Evolutionary conservation across 139 green algal species (phyloP), one percentile per base, ranked within the genome.

Genomic region (Coelastrella sp.): DNA sequence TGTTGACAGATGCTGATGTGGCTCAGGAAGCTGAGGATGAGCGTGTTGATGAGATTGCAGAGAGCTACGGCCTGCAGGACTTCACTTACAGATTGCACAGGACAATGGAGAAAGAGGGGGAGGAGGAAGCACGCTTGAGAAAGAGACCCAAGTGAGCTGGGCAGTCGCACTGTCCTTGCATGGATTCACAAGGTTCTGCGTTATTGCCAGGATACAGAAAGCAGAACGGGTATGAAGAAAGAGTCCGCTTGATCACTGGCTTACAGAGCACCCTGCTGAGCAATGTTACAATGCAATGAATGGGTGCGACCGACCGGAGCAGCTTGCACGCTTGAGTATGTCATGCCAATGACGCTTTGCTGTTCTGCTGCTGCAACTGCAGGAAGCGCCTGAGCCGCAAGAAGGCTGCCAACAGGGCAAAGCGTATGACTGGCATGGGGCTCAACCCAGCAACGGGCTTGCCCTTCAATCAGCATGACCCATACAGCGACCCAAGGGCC

Each of bases 361-460:
- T 23, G 17, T 6, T 9, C 19, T 34, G 57, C 13, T 66, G 57
- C 57, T 8, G 17, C 9, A 15, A 11, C 48, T 81, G 51, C 53
- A 92, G 88, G 78, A 87, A 87, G 38, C 53, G 86, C 13, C 87
- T 83, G 32, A 90, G 90, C 60, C 89, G 93, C 30, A 96, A 96
- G 86, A 93, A 91, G 48, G 86, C 89, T 4, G 83, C 86, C 25
- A 85, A 92, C 63, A 88, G 94, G 0, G 90, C 93, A 21, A 87
- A 87, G 84, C 90, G 94, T 75, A 95, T 97, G 90, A 88, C 86
- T 27, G 93, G 93, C 5, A 89, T 92, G 88, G 93, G 93, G 1
- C 83, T 95, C 32, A 83, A 93, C 69, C 63, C 85, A 62, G 30
- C 60, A n/a, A 81, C 68, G 17, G 64, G 86, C 27, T 57, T 71